Evolutionary conservation across 345 rosid species (phyloP), one percentile per base, ranked within the genome.

Genomic region (Dipteronia sinensis): DNA sequence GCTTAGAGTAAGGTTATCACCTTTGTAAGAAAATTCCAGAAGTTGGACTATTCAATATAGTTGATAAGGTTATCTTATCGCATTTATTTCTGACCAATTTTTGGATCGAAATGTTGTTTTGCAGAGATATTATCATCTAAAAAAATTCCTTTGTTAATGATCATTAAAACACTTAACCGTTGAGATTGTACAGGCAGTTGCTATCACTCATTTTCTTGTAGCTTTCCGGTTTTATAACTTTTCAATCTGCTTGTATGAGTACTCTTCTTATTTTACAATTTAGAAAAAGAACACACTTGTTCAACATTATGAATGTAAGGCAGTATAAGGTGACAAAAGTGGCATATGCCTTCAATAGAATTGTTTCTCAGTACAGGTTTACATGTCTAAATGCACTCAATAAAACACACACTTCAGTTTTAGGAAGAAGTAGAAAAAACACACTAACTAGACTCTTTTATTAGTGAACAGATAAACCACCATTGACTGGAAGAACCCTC

Each of bases 11-110:
- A 49, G 55, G 55, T 49, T 49, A 49, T 49, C 19, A 12, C 4
- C 55, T 49, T 13, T 49, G 19, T 13, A 49, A 15, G 55, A 49
- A 49, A 12, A 13, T 11, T 49, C 15, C 55, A 49, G 19, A 49
- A 31, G 31, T 55, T 55, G 44, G n/a, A 53, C 76, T 64, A 64
- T 51, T 49, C 75, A 72, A 42, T 23, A 10, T 62, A 42, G 77
- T 40, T 56, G 77, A 78, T 72, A 66, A 78, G 67, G 77, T 66
- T 72, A 67, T 78, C 47, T 34, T 34, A 34, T 34, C 6, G 12
- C 23, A 27, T 42, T 15, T 7, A n/a, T 2, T 20, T 20, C 13
- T 2, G 15, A 61, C 5, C 23, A 58, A 6, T 34, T 20, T 59
- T 59, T 61, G 27, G 5, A 22, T 25, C 15, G 3, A 61, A 61